Base-by-base conservation (phyloP, 768 basidiomycete species). In the Collybiopsis luxurians region DNA sequence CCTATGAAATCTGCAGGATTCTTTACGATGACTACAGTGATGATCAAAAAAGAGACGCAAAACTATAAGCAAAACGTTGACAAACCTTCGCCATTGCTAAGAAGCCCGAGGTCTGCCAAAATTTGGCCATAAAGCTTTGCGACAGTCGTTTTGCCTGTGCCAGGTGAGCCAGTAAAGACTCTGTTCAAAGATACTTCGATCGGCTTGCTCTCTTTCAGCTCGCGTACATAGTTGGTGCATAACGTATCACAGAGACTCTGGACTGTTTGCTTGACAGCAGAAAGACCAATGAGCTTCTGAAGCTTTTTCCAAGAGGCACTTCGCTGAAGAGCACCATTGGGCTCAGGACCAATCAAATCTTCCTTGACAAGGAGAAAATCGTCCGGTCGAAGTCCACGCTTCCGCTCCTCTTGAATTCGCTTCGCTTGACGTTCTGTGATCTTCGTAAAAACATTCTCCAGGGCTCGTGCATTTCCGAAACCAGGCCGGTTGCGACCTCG, bases 111-210 rank as follows among this genome's bases (percentile, higher is more conserved):
- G 48, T 87, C 85, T 0, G 74, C 78, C 12, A 89, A 66, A 47
- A 87, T 81, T 57, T 79, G 77, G 1, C 87, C 87, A 60, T 89
- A 89, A 4, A 86, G 64, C 60, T 81, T 82, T 0, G 84, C 86
- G 0, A 89, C 86, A 0, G 83, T 84, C 0, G 87, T 89, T 65
- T 89, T 89, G 0, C 87, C 87, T 0, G 87, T 87, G 2, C 87
- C 87, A 4, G 87, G 87, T 12, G 81, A 80, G 1, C 87, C 87
- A 27, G 86, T 63, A 67, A 89, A 87, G 0, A 84, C 81, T 17
- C 83, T 67, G 52, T 79, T 80, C 48, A 79, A 62, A 34, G 78
- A 72, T 54, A 74, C 65, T 54, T 71, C 63, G 13, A 73, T 56
- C 0, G 75, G 77, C 31, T 77, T 66, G 58, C 71, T 70, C 54